A percentile compares a stretch with the other conserved stretches of the same genome.
These are phyloP conservation scores for Tylopilus felleus DNA, from an alignment of 768 basidiomycete genomes.

Conservation along the genomic window DNA sequence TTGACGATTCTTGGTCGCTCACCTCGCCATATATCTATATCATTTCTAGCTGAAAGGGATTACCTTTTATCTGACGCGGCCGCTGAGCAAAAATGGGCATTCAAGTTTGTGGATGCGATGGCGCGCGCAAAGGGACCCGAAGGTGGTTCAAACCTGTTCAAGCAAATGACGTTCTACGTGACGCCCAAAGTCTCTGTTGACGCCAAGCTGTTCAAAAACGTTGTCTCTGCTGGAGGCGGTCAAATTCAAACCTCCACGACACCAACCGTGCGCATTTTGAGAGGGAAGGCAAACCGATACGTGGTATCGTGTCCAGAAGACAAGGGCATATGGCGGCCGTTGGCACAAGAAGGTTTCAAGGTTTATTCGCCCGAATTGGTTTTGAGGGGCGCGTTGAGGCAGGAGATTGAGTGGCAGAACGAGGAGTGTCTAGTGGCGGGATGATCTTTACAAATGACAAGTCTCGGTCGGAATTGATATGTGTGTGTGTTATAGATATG, in stretches of 20 bases:
- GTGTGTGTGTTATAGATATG: not conserved
- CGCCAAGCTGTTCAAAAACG: constrained; percentile 58
- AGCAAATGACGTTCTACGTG: constrained; percentile 68
- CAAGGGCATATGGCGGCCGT: constrained; percentile 59
- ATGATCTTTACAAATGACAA: not conserved
- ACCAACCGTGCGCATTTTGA: constrained; percentile 56
- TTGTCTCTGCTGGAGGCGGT: constrained; percentile 69
- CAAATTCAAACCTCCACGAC: constrained; percentile 50
- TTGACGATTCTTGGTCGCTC: not conserved
- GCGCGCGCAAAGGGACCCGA: constrained; percentile 47
- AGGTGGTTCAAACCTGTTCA: constrained; percentile 52
- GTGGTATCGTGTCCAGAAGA: constrained; percentile 70
- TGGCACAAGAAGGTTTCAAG: constrained; percentile 46
- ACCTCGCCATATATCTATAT: not conserved
- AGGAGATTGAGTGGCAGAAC: constrained; percentile 64
- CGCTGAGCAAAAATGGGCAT: constrained; percentile 63
- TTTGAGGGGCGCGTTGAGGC: constrained; percentile 58
- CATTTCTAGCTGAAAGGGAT: constrained; percentile 57
- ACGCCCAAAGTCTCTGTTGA: constrained; percentile 64
- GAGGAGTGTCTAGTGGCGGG: constrained; percentile 18
- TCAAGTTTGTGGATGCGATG: constrained; percentile 62
- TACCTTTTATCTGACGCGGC: constrained; percentile 58
- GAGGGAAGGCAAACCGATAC: constrained; percentile 46
- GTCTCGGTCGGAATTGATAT: not conserved
- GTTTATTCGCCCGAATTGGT: constrained; percentile 74